Evolutionary conservation across 2,329 filamentous ascomycete genomes (phyloP), one percentile per base, ranked within the genome.

Genomic region (Sclerotinia subarctica): DNA sequence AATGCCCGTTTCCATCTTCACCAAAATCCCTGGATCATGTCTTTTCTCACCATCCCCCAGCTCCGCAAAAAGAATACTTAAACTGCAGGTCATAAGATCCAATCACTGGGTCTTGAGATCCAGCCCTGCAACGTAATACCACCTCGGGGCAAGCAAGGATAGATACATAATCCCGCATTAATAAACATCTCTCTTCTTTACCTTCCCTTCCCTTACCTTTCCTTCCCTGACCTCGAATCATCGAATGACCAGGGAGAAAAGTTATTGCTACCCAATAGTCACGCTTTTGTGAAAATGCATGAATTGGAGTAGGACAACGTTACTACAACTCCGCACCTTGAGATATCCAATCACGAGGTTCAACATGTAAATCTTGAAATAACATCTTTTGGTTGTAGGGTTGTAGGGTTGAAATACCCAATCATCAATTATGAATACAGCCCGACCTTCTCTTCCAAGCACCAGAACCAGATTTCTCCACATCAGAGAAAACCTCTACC

Each of bases 71-170:
- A 24, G n/a, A 59, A 42, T 26, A 26, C 42, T 52, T 44, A 8
- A 47, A 35, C 47, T 67, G 47, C 65, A 67, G 35, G 46, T 67
- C 65, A 67, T 62, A 46, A 29, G 47, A 67, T 62, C 65, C 65
- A 67, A 67, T 67, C 65, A 67, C 29, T 62, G 21, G 56, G 35
- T 49, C 56, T 62, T 15, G 47, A 52, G 51, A 67, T 44, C 35
- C 38, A 67, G 56, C 64, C 64, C 64, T 67, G 64, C n/a, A 64
- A 64, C 35, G 19, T 19, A 56, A 56, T 32, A 21, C 53, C 21
- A 54, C 26, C n/a, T 10, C 24, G 13, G 5, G 11, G 49, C 49
- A 52, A 29, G 13, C 15, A 21, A 5, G 26, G 17, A 32, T 3
- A 21, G 35, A 38, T 38, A 38, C 35, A 38, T 38, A 38, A 38